Percentiles rank a stretch among this genome's conserved stretches.
phyloP scores from a whole-genome alignment of 345 rosid species.

The Eucalyptus marginata region DNA sequence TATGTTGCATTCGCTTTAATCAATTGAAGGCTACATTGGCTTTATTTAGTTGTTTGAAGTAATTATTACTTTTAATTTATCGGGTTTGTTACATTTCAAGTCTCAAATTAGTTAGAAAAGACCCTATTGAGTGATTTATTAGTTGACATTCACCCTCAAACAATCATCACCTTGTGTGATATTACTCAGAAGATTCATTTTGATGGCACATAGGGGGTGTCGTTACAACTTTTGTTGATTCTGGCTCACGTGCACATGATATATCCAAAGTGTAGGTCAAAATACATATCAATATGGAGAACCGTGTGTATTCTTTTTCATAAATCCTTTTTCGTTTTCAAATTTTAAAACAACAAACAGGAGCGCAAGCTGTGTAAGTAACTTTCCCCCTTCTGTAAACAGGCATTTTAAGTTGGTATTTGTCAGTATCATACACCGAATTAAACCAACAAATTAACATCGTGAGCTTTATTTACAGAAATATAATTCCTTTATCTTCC shows the following conservation, averaged over 20 bases:
- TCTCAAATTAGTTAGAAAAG: rapidly evolving
- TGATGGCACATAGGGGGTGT: rapidly evolving
- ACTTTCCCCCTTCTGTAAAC: not conserved
- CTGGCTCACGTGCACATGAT: not conserved
- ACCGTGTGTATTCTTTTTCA: not conserved
- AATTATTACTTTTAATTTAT: not conserved
- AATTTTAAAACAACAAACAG: not conserved
- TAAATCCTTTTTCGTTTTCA: not conserved
- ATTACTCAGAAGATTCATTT: not conserved
- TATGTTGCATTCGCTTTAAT: rapidly evolving
- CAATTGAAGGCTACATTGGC: not conserved
- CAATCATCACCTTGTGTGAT: not conserved
- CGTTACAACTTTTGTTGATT: not conserved
- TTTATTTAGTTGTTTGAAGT: rapidly evolving
- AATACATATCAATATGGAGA: not conserved
- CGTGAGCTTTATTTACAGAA: not conserved
- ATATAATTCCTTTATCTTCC: not conserved
- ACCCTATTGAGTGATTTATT: not conserved
- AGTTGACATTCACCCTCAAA: not conserved
- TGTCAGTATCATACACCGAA: not conserved
- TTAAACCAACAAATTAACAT: not conserved
- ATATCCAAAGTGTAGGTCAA: not conserved
- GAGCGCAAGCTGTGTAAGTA: not conserved
- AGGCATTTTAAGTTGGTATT: not conserved
- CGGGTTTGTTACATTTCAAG: rapidly evolving